These are phyloP conservation scores for Pythium sukuiense DNA, from an alignment of 352 stramenopile species.

Conservation along the genomic window DNA sequence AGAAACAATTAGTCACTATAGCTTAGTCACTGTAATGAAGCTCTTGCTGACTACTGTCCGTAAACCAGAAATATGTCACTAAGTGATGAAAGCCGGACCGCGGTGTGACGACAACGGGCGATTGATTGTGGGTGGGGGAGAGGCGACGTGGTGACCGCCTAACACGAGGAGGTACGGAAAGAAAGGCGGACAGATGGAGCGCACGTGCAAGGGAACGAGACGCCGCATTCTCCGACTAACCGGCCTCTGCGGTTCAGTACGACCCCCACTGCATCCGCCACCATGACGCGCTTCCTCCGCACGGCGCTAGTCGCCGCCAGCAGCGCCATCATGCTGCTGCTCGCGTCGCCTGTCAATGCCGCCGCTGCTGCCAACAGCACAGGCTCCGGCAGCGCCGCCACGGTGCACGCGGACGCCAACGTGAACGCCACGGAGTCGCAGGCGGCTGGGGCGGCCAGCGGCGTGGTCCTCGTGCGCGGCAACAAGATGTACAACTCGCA, in stretches of 20 bases:
- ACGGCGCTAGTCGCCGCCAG: constrained; percentile 8
- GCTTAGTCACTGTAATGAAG: constrained; percentile 1
- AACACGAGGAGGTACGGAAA: background rate
- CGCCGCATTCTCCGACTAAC: constrained; percentile 18
- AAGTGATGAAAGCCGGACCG: constrained; percentile 5
- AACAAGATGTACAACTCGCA: constrained; percentile 89
- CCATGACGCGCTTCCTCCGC: constrained; percentile 19
- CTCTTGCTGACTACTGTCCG: background rate
- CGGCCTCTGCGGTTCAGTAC: constrained; percentile 5
- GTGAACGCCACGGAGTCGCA: constrained; percentile 6
- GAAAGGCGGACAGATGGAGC: background rate
- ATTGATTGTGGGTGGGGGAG: background rate
- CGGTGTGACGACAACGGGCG: background rate
- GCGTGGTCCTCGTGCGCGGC: constrained; percentile 76
- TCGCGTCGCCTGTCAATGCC: background rate
- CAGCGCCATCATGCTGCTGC: constrained; percentile 22
- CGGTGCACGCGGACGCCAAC: constrained; percentile 17
- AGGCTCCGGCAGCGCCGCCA: constrained; percentile 11
- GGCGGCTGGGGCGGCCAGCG: constrained; percentile 20
- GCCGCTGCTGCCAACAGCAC: constrained; percentile 7
- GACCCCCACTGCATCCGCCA: background rate
- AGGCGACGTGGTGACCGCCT: background rate
- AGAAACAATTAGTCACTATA: no score
- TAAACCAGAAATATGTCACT: background rate
- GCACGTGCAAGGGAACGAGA: constrained; percentile 3